Conservation (phyloP, 2,329 filamentous ascomycete species). For the Sporothrix dimorphospora region DNA sequence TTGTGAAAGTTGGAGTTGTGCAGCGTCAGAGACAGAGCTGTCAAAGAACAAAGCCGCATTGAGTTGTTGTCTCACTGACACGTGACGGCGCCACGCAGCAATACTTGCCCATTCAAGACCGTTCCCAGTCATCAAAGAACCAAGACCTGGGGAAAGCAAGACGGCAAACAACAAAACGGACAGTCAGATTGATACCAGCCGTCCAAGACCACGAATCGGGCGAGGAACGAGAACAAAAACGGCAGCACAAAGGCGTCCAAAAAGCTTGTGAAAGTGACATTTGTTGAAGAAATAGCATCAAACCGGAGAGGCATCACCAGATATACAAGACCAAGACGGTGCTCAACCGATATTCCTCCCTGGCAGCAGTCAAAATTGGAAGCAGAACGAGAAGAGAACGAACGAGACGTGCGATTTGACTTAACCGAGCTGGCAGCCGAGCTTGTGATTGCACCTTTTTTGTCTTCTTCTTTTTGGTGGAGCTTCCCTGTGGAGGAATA, state of each 20-base stretch:
- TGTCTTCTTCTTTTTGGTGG: constrained; percentile 10
- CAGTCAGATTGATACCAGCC: background rate
- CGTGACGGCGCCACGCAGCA: background rate
- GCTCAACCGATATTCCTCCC: background rate
- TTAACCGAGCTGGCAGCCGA: constrained; percentile 56
- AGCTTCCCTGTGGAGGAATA: background rate
- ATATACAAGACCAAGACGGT: background rate
- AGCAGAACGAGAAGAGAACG: background rate
- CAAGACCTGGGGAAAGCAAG: too few species aligned
- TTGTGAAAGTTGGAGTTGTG: constrained; percentile 30
- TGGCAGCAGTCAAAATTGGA: background rate
- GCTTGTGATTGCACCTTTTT: constrained; percentile 61
- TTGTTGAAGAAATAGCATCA: background rate
- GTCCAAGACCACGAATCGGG: background rate
- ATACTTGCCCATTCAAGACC: background rate
- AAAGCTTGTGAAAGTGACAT: constrained; percentile 26
- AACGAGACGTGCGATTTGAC: background rate
- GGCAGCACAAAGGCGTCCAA: background rate
- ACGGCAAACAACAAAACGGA: background rate
- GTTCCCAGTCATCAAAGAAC: constrained; percentile 13
- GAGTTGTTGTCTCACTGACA: background rate
- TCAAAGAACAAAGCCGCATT: constrained; percentile 3
- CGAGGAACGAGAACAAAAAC: background rate
- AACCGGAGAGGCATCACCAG: background rate
- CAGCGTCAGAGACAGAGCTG: background rate